Percentiles rank a stretch among this genome's conserved stretches.
phyloP scores from a whole-genome alignment of 1,284 basidiomycete species.

The Leccinum laetum region DNA sequence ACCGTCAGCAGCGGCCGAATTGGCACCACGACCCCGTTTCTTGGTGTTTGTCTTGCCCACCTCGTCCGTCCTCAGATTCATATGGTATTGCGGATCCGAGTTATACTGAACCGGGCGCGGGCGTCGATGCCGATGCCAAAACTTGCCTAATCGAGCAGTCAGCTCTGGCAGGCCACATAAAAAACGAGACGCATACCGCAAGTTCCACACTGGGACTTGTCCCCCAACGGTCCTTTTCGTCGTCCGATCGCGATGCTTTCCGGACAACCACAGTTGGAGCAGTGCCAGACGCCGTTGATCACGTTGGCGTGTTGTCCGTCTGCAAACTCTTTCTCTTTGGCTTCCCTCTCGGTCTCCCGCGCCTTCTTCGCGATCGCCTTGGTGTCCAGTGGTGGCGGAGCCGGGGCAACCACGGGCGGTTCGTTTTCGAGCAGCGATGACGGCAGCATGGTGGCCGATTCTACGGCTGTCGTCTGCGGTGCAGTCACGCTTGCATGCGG shows the following conservation, averaged over 20 bases:
- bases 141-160: constrained; percentile 59
- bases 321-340: constrained; percentile 78
- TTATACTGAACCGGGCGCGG: constrained; percentile 81
- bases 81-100: constrained; percentile 69
- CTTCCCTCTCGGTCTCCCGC: constrained; percentile 77
- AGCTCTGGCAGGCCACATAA: constrained; percentile 5
- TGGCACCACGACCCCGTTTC: constrained; percentile 53
- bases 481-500: constrained; percentile 57
- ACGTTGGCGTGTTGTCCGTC: constrained; percentile 81
- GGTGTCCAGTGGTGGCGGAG: constrained; percentile 42
- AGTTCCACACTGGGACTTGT: constrained; percentile 88
- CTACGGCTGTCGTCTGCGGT: constrained; percentile 69
- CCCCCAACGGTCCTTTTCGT: constrained; percentile 86
- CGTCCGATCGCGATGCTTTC: constrained; percentile 82
- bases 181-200: constrained; percentile 66
- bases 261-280: constrained; percentile 89
- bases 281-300: constrained; percentile 89
- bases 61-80: constrained; percentile 58
- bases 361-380: constrained; percentile 53
- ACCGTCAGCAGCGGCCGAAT: constrained; percentile 49
- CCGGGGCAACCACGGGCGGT: constrained; percentile 40
- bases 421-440: constrained; percentile 53
- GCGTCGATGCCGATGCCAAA: constrained; percentile 79
- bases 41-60: constrained; percentile 47
- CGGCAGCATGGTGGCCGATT: constrained; percentile 54